Evolutionary conservation across 805 yeast genomes (phyloP).

Genomic region (Lipomyces oligophaga): DNA sequence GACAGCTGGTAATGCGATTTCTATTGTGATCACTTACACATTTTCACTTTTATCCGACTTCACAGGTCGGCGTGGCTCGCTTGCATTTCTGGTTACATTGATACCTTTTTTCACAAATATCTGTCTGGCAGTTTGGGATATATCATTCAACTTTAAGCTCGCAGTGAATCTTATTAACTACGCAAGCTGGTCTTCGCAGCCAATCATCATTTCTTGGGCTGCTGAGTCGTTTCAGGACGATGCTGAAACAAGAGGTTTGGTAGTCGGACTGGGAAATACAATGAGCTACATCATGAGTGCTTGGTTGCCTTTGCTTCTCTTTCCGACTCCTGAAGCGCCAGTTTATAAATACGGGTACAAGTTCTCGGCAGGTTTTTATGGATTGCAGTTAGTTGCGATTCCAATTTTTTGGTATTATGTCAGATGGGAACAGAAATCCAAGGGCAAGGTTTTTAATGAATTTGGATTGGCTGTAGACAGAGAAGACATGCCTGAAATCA

Average conservation of each 20-base stretch:
- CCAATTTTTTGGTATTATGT: constrained; percentile 11
- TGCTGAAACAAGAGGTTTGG: constrained; percentile 38
- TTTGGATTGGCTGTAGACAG: constrained; percentile 10
- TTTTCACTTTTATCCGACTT: constrained; percentile 35
- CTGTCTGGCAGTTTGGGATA: constrained; percentile 53
- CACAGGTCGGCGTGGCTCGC: constrained; percentile 43
- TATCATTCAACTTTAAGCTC: constrained; percentile 54
- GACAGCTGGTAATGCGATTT: constrained; percentile 37
- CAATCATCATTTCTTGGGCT: constrained; percentile 56
- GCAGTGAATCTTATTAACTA: constrained; percentile 56
- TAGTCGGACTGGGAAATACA: constrained; percentile 36
- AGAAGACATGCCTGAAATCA: constrained; percentile 8
- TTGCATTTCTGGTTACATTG: constrained; percentile 45
- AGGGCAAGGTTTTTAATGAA: constrained; percentile 10
- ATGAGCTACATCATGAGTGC: constrained; percentile 37
- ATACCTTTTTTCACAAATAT: constrained; percentile 47
- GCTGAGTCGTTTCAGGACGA: constrained; percentile 55
- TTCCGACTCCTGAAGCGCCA: constrained; percentile 37
- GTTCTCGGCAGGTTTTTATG: constrained; percentile 8
- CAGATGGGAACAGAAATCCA: constrained; percentile 6
- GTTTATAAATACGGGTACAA: constrained; percentile 32
- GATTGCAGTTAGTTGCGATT: constrained; percentile 4
- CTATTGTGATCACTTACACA: constrained; percentile 33
- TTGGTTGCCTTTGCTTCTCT: constrained; percentile 43
- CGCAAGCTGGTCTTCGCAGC: constrained; percentile 59